Conservation (phyloP, 1,284 basidiomycete genomes). For the Ceratobasidium sp. region DNA sequence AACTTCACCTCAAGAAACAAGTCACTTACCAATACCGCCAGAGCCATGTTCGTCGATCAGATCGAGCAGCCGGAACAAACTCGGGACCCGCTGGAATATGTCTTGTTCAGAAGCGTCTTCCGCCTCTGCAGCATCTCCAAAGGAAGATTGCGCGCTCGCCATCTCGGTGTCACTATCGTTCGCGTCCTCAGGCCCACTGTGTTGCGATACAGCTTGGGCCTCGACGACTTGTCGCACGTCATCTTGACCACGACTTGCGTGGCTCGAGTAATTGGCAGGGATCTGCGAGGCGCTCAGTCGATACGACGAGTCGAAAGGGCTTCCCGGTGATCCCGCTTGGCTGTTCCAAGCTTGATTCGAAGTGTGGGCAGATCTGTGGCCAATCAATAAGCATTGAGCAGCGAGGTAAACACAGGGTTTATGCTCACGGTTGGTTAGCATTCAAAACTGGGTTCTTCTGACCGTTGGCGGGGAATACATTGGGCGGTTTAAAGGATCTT, state of each 20-base stretch:
- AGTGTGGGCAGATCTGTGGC: too few species aligned
- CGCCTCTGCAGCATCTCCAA: not conserved
- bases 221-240: too few species aligned
- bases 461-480: not conserved
- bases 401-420: too few species aligned
- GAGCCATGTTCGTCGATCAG: constrained; percentile 41
- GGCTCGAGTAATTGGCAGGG: too few species aligned
- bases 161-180: constrained; percentile 18
- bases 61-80: constrained; percentile 41
- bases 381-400: too few species aligned
- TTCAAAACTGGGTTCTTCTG: not conserved
- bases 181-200: not conserved
- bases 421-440: not conserved
- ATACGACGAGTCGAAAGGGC: too few species aligned
- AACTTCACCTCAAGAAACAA: not conserved
- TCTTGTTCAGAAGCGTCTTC: constrained; percentile 60
- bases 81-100: not conserved
- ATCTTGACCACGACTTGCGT: too few species aligned
- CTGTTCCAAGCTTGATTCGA: too few species aligned
- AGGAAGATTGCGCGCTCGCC: too few species aligned
- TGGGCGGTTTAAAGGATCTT: not conserved
- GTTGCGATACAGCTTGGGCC: not conserved
- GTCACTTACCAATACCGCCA: constrained; percentile 39
- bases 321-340: too few species aligned
- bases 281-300: too few species aligned